Conservation (phyloP, 768 basidiomycete genomes). For the Mycena kentingensis region DNA sequence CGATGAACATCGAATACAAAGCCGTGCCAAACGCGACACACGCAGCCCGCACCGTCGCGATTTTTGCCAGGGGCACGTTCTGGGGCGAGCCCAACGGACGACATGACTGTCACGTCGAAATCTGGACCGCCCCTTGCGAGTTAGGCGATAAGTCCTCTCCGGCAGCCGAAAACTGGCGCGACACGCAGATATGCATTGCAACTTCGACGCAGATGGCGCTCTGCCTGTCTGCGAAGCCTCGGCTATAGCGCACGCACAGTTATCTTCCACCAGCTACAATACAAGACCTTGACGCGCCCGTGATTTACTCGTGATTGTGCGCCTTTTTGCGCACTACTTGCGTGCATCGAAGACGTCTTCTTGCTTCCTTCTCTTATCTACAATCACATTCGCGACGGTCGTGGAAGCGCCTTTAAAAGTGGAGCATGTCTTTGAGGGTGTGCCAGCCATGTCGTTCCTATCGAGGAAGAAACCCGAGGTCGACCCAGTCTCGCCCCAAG, state of each 20-base stretch:
- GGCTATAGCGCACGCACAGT: too few relatives aligned
- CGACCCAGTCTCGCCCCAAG: background rate
- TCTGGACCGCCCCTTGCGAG: constrained; percentile 66
- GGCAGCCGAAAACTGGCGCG: constrained; percentile 53
- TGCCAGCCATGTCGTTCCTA: constrained; percentile 11
- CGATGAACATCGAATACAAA: constrained; percentile 64
- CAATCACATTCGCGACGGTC: too few relatives aligned
- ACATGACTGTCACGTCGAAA: constrained; percentile 60
- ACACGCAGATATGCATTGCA: constrained; percentile 63
- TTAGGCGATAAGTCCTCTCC: constrained; percentile 45
- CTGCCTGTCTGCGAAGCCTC: constrained; percentile 39
- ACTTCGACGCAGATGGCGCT: constrained; percentile 64
- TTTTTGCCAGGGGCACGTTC: constrained; percentile 57
- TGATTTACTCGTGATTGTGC: too few relatives aligned
- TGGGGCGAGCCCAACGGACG: constrained; percentile 54
- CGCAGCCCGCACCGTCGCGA: constrained; percentile 55
- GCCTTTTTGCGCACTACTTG: too few relatives aligned
- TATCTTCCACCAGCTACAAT: too few relatives aligned
- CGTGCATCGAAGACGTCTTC: too few relatives aligned
- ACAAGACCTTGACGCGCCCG: background rate
- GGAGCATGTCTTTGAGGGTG: too few relatives aligned
- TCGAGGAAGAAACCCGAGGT: constrained; percentile 4
- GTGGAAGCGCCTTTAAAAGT: too few relatives aligned
- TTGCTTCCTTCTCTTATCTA: too few relatives aligned
- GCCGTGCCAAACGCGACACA: constrained; percentile 39